A percentile compares a stretch with the other conserved stretches of the same genome.
Conservation (phyloP, 352 stramenopile species). For the Phytophthora pseudosyringae region DNA sequence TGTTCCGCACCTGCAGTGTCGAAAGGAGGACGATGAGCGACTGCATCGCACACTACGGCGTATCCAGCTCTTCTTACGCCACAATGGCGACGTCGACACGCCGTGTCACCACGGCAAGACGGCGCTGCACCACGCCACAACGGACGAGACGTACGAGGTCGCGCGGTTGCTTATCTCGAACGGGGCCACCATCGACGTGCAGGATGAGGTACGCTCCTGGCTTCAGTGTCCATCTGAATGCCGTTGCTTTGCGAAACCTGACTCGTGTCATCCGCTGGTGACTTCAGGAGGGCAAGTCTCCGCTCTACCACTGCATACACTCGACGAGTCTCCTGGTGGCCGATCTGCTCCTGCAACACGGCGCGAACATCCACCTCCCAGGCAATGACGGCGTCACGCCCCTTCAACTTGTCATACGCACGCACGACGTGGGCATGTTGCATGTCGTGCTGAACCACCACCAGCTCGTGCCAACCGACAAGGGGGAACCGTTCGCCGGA, state of each 20-base stretch:
- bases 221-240: too few relatives aligned
- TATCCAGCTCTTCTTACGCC: constrained; percentile 8
- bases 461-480: constrained; percentile 13
- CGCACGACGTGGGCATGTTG: constrained; percentile 20
- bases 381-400: constrained; percentile 15
- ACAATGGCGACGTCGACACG: constrained; percentile 13
- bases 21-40: constrained; percentile 22
- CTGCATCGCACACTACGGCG: neutral
- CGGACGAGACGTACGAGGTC: constrained; percentile 21
- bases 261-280: too few relatives aligned
- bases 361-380: constrained; percentile 16
- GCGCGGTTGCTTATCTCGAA: constrained; percentile 15
- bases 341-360: constrained; percentile 21
- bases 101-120: constrained; percentile 22
- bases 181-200: constrained; percentile 3
- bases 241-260: too few relatives aligned
- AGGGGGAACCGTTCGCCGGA: constrained; percentile 22
- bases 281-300: constrained; percentile 20
- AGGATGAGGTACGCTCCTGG: constrained; percentile 12
- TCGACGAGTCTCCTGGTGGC: constrained; percentile 22
- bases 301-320: constrained; percentile 24
- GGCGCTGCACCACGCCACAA: constrained; percentile 22
- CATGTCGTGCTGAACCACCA: constrained; percentile 35
- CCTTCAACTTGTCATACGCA: constrained; percentile 10
- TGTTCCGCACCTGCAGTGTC: neutral